Conservation (phyloP, 2,329 filamentous ascomycete species). For the Salinomyces thailandicus region DNA sequence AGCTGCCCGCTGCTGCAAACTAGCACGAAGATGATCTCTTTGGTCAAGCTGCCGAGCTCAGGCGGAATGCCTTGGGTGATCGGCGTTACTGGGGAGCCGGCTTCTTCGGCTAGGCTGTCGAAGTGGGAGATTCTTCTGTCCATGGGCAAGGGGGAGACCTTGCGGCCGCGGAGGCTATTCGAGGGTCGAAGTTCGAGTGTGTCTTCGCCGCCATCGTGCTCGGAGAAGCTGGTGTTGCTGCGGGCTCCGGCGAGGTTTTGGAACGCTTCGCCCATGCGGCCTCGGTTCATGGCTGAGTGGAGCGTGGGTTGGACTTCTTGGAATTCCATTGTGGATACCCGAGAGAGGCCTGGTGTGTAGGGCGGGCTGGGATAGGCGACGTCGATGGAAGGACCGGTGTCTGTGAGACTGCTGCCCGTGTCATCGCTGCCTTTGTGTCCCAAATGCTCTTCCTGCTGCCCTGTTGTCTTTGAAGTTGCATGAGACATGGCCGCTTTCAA, state of each 20-base stretch:
- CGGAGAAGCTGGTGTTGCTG: slow-evolving; percentile 6
- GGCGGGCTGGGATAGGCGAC: not conserved
- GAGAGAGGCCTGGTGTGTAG: slow-evolving; percentile 3
- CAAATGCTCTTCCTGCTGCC: too few relatives aligned
- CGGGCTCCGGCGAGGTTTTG: slow-evolving; percentile 11
- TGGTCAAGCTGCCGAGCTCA: slow-evolving; percentile 31
- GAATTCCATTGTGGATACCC: not conserved
- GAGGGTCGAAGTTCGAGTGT: slow-evolving; percentile 6
- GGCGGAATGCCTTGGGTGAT: slow-evolving; percentile 24
- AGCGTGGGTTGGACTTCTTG: not conserved
- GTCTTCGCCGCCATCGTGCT: slow-evolving; percentile 2
- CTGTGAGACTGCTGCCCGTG: not conserved
- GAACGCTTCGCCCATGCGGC: slow-evolving; percentile 12
- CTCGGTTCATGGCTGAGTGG: slow-evolving; percentile 3
- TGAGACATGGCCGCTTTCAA: not conserved
- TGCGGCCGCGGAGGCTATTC: slow-evolving; percentile 4
- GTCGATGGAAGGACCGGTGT: slow-evolving; percentile 2
- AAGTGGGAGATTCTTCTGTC: not conserved
- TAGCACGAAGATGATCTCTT: slow-evolving; percentile 32
- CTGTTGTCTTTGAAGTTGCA: not conserved
- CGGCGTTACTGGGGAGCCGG: not conserved
- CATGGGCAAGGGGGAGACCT: not conserved
- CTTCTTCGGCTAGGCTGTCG: slow-evolving; percentile 1
- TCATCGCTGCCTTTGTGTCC: not conserved
- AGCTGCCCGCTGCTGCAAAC: slow-evolving; percentile 35